Conservation (phyloP, 495 filamentous ascomycete genomes). For the Pyronema domesticum region DNA sequence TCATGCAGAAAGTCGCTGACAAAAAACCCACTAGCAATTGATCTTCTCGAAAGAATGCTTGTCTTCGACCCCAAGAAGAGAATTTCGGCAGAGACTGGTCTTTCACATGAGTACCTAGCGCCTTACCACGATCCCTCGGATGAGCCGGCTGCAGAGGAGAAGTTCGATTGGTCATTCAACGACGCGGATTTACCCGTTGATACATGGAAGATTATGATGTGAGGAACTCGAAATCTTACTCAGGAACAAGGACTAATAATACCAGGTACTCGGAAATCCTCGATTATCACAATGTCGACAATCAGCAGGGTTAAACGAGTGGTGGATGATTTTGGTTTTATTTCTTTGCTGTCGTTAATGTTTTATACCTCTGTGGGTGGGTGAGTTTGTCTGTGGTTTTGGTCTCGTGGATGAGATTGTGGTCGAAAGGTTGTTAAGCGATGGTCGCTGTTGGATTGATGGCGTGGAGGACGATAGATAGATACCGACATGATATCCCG, state of each 20-base stretch:
- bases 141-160: constrained; percentile 88
- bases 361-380: constrained; percentile 14
- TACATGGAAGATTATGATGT: constrained; percentile 99
- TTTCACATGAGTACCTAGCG: constrained; percentile 81
- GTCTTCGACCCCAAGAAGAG: constrained; percentile 92
- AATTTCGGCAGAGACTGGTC: constrained; percentile 63
- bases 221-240: constrained; percentile 7
- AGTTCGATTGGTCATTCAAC: constrained; percentile 99
- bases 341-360: background rate
- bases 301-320: constrained; percentile 15
- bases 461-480: too few relatives aligned
- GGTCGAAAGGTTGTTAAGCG: too few relatives aligned
- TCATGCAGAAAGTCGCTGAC: background rate
- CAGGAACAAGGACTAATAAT: constrained; percentile 11
- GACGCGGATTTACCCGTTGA: constrained; percentile 94
- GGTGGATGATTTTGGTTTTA: background rate
- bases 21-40: constrained; percentile 46
- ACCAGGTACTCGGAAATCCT: constrained; percentile 95
- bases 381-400: constrained; percentile 11
- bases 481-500: too few relatives aligned
- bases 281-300: constrained; percentile 92
- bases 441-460: too few relatives aligned
- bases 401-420: background rate
- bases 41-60: constrained; percentile 89
- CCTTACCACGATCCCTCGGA: constrained; percentile 96